A percentile compares a stretch with the other conserved stretches of the same genome.
phyloP scores from a whole-genome alignment of 176 grass and related monocot genomes.

The bread wheat (Triticum aestivum) region IWGSC_CS_RefSeq_v2.1 NC_057803.1:341652966-341653465 shows the following conservation, averaged over 20 bases:
- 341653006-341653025: too few species aligned
- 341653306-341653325: not conserved
- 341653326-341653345: not conserved
- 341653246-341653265: not conserved
- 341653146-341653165: not conserved
- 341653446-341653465: too few species aligned
- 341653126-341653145: not conserved
- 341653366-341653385: not conserved
- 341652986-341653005: too few species aligned
- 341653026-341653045: not conserved
- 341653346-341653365: not conserved
- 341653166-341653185: not conserved
- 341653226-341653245: not conserved
- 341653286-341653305: not conserved
- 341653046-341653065: not conserved
- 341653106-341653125: conserved; percentile 1
- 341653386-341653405: not conserved
- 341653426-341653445: too few species aligned
- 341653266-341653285: not conserved
- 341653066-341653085: not conserved
- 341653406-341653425: not conserved
- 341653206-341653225: not conserved
- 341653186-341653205: not conserved
- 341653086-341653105: conserved; percentile 5
- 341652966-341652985: too few species aligned